Evolutionary conservation across 495 filamentous ascomycete genomes (phyloP), one percentile per base, ranked within the genome.

Genomic region (Hypoxylon cercidicola): DNA sequence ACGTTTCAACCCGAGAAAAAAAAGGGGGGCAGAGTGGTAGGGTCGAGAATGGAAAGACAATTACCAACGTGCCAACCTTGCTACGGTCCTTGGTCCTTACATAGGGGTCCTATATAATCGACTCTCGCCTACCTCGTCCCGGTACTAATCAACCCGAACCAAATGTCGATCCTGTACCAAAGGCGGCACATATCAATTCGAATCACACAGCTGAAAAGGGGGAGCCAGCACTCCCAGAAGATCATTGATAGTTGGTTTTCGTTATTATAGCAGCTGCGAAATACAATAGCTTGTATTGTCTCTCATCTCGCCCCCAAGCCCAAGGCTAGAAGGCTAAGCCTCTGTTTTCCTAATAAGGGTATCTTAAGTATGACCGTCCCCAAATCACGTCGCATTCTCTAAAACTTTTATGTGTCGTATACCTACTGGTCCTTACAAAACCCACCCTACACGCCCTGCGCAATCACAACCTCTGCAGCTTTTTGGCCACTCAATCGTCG

Each of bases 311-410:
- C 11, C 37, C 16, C 16, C 23, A 34, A 43, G 41, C 64, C 51
- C 10, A 32, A 32, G 30, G 30, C 30, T 32, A 32, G 7, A 28
- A 32, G 2, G 8, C 30, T 15, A 51, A 53, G 62, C 53, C 59
- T 13, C 23, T 56, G 59, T 55, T 68, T 68, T 55, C 55, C 60
- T 32, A 32, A 32, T 32, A 60, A 68, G 65, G 65, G 65, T 68
- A 68, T 68, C 65, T 68, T 49, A 64, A 68, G 60, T 68, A 63
- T 64, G 55, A 46, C 65, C 60, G 28, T 66, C 51, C 57, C 57
- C 55, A 16, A 64, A 53, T 49, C 34, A 39, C 68, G 60, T 66
- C 63, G 43, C 64, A 66, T 68, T 68, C 67, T 70, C 51, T 62
- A 46, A 25, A 46, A 19, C 25, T 59, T 60, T 55, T 62, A 3